Evolutionary conservation across 768 basidiomycete species (phyloP), one percentile per base, ranked within the genome.

Genomic region (Symmetrospora coprosmae): DNA sequence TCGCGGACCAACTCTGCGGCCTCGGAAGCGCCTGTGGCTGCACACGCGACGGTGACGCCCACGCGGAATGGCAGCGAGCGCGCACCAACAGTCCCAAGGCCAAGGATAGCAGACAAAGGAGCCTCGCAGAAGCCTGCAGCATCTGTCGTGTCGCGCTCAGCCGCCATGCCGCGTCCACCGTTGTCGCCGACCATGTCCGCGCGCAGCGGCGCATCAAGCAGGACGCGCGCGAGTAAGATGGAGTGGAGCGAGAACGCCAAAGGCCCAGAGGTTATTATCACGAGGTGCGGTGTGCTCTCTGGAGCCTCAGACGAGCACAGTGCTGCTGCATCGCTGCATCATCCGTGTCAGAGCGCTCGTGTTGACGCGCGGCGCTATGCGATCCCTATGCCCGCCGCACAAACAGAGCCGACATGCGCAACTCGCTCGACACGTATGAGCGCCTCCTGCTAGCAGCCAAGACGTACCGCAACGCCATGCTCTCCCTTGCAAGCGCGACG

Each of bases 401-500:
- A 31, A 33, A 50, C 19, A 31, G 55, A 16, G 41, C 52, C 28
- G 55, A 63, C 34, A 19, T 56, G 14, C 58, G 52, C 6, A 21
- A 48, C 9, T 63, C 62, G 5, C 46, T 63, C 2, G 52, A 46
- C 17, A 53, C 62, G 9, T 63, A 46, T 28, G 62, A 63, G 9
- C 11, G 28, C 28, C 30, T 63, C 23, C 53, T 63, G 21, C 27
- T 16, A 27, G 25, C 39, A 17, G 62, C 62, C 23, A 63, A 63
- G 37, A 31, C 28, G 14, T 63, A 63, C 30, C 52, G 62, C 7
- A 48, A 35, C 31, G 52, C 53, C 6, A 59, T 63, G 52, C 28
- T 63, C 19, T 39, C 62, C 21, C 35, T 63, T 1, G 58, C 62
- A 25, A 59, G 41, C 28, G 62, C 62, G 11, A 59, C 62, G 13